A percentile compares a stretch with the other conserved stretches of the same genome.
phyloP scores from a whole-genome alignment of 805 yeast genomes.

The Teunomyces kruisii region DNA sequence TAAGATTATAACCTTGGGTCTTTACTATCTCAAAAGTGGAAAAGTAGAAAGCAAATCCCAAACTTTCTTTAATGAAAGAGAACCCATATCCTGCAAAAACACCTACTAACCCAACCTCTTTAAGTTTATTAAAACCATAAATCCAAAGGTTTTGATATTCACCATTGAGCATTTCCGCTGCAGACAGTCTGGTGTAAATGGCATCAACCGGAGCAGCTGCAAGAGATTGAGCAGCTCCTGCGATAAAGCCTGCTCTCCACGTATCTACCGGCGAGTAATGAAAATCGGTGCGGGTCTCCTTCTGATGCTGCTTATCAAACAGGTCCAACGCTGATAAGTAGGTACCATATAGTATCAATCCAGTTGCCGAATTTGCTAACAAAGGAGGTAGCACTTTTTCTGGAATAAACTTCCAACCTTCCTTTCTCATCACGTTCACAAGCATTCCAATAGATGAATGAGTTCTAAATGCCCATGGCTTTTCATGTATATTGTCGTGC shows the following conservation, averaged over 20 bases:
- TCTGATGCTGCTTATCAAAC: slow-evolving; percentile 16
- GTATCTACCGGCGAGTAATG: slow-evolving; percentile 50
- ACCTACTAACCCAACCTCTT: slow-evolving; percentile 75
- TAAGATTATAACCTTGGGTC: slow-evolving; percentile 57
- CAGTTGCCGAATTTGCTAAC: slow-evolving; percentile 85
- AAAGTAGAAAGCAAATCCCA: slow-evolving; percentile 85
- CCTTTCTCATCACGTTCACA: slow-evolving; percentile 63
- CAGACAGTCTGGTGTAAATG: slow-evolving; percentile 74
- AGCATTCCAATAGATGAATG: slow-evolving; percentile 81
- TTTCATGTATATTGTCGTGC: slow-evolving; percentile 42
- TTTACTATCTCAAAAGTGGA: slow-evolving; percentile 77
- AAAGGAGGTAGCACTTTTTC: slow-evolving; percentile 85
- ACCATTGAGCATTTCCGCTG: slow-evolving; percentile 69
- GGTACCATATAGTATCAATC: slow-evolving; percentile 79
- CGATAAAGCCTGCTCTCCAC: slow-evolving; percentile 77
- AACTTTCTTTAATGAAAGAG: slow-evolving; percentile 71
- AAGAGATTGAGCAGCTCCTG: slow-evolving; percentile 84
- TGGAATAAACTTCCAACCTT: slow-evolving; percentile 87
- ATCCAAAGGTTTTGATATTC: slow-evolving; percentile 71
- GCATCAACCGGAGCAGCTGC: slow-evolving; percentile 96
- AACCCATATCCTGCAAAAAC: slow-evolving; percentile 89
- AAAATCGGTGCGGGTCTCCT: slow-evolving; percentile 8
- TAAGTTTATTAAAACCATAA: slow-evolving; percentile 67
- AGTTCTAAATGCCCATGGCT: slow-evolving; percentile 58
- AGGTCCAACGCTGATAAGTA: slow-evolving; percentile 58